phyloP scores from a whole-genome alignment of 495 filamentous ascomycete species.

The Hypoxylon trugodes region DNA sequence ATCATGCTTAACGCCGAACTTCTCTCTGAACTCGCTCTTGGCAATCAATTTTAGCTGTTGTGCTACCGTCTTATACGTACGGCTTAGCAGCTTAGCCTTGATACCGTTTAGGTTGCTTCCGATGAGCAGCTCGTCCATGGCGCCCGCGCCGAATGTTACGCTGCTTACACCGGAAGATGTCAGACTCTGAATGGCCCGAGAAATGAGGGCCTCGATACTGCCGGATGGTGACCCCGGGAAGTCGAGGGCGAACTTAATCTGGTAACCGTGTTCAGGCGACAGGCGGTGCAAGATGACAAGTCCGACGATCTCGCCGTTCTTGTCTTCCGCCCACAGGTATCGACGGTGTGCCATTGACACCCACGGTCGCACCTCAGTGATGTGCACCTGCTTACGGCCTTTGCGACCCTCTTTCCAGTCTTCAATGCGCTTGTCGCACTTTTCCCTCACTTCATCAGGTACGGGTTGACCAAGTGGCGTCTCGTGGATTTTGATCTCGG shows the following conservation, averaged over 20 bases:
- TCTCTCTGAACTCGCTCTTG: conserved; percentile 88
- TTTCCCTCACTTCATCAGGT: conserved; percentile 67
- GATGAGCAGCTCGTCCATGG: conserved; percentile 69
- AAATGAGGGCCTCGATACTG: conserved; percentile 81
- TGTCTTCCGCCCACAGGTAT: conserved; percentile 78
- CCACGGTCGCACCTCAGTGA: conserved; percentile 86
- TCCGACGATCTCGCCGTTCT: conserved; percentile 71
- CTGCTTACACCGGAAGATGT: conserved; percentile 67
- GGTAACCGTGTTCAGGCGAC: conserved; percentile 78
- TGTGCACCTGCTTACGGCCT: conserved; percentile 78
- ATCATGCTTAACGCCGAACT: conserved; percentile 80
- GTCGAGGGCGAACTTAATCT: conserved; percentile 88
- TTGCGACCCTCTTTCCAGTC: conserved; percentile 84
- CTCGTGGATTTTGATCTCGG: conserved; percentile 77
- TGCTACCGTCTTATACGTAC: conserved; percentile 78
- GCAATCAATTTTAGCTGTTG: conserved; percentile 78
- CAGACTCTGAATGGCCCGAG: conserved; percentile 75
- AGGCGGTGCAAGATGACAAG: conserved; percentile 79
- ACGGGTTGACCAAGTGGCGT: conserved; percentile 67
- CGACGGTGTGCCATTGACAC: conserved; percentile 78
- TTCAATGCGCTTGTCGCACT: conserved; percentile 73
- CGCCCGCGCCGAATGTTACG: conserved; percentile 84
- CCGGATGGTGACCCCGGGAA: conserved; percentile 82
- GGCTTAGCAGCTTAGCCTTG: conserved; percentile 75
- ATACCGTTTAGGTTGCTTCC: conserved; percentile 79